Evolutionary conservation across 768 basidiomycete species (phyloP).

Genomic region (Coprinopsis cinerea): DNA sequence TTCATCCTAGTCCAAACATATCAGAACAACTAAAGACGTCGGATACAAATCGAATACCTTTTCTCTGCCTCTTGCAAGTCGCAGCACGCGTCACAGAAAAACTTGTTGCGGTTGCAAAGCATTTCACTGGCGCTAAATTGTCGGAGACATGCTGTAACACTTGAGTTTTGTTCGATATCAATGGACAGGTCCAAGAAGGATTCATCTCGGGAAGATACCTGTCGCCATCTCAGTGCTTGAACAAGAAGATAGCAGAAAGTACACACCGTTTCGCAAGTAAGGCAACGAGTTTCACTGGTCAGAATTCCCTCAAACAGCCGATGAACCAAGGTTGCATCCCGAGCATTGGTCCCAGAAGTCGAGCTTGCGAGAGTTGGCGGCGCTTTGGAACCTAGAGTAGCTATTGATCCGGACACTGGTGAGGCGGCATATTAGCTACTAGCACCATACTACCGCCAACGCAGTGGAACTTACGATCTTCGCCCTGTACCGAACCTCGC

Average conservation of each 20-base stretch:
- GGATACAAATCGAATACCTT: conserved; percentile 58
- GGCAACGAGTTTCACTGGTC: conserved; percentile 95
- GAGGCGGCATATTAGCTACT: conserved; percentile 8
- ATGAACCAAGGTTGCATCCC: conserved; percentile 76
- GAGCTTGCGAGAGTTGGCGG: conserved; percentile 38
- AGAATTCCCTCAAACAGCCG: conserved; percentile 88
- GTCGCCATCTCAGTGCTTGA: conserved; percentile 10
- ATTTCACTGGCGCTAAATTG: conserved; percentile 98
- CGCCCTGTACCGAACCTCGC: conserved; percentile 36
- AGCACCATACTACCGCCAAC: conserved; percentile 7
- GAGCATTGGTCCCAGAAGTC: conserved; percentile 40
- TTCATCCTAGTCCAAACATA: conserved; percentile 74
- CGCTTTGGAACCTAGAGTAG: conserved; percentile 44
- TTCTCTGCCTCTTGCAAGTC: conserved; percentile 98
- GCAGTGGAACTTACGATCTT: conserved; percentile 56
- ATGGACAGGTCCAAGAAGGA: conserved; percentile 97
- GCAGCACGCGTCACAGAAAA: conserved; percentile 96
- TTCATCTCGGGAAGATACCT: conserved; percentile 93
- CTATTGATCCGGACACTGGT: conserved; percentile 56
- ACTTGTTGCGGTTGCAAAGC: conserved; percentile 97
- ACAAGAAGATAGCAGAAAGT: conserved; percentile 5
- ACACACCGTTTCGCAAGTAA: conserved; percentile 94
- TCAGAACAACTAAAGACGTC: conserved; percentile 8
- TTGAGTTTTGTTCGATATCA: conserved; percentile 98
- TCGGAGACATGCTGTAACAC: conserved; percentile 90